Evolutionary conservation across 176 grass and related monocot genomes (phyloP), one percentile per base, ranked within the genome.

Genomic region (Coix lacrymajobi): DNA sequence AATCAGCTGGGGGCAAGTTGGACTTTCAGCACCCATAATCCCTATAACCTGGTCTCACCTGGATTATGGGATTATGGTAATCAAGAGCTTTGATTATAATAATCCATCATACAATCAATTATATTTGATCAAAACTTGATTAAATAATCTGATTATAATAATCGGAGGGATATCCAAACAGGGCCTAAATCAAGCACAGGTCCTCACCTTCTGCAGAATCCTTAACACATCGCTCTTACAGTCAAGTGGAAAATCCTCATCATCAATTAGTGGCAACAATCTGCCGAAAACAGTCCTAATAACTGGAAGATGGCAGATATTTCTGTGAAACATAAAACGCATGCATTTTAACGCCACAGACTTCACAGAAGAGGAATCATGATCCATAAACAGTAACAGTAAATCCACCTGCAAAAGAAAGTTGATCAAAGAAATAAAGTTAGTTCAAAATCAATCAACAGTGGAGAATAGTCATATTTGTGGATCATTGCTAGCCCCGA

Each of bases 121-220:
- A n/a, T n/a, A n/a, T n/a, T n/a, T n/a, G n/a, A n/a, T n/a, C n/a
- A n/a, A n/a, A n/a, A n/a, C n/a, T n/a, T n/a, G n/a, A n/a, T n/a
- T n/a, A n/a, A n/a, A n/a, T n/a, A n/a, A n/a, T n/a, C n/a, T n/a
- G n/a, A n/a, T n/a, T n/a, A n/a, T n/a, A n/a, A n/a, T n/a, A n/a
- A n/a, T n/a, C n/a, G n/a, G n/a, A n/a, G n/a, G n/a, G n/a, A n/a
- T n/a, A n/a, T n/a, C n/a, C n/a, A n/a, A n/a, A n/a, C n/a, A n/a
- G n/a, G n/a, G n/a, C n/a, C n/a, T n/a, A n/a, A 56, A 56, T 56
- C 5, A 56, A 56, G 20, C 19, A 51, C 41, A 43, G 12, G 67
- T 37, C 40, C 75, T 74, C 62, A 98, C 91, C 92, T 91, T 93
- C 79, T 62, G 85, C 67, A 93, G 65, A 84, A 98, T 90, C 43